Conservation (phyloP, 2,329 filamentous ascomycete genomes). For the Aureobasidium melanogenum region DNA sequence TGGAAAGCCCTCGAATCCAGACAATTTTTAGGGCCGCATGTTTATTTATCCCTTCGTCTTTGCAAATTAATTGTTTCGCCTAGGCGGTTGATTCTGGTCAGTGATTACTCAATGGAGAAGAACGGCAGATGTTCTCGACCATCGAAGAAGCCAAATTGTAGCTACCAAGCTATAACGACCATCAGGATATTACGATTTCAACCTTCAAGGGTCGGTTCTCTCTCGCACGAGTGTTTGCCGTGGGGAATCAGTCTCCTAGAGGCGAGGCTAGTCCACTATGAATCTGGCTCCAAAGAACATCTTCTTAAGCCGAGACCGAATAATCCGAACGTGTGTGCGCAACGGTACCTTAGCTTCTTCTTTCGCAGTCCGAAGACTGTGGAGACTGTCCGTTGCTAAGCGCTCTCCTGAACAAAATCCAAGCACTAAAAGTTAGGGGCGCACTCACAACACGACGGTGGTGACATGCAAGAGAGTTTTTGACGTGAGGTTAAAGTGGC, state of each 20-base stretch:
- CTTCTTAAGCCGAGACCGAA: background rate
- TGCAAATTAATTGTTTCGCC: background rate
- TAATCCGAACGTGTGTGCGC: background rate
- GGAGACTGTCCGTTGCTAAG: background rate
- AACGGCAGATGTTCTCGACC: background rate
- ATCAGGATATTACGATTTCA: background rate
- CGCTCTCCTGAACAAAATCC: background rate
- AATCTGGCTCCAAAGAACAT: background rate
- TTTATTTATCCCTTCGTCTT: background rate
- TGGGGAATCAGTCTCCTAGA: background rate
- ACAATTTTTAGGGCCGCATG: too few relatives aligned
- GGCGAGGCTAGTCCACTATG: background rate
- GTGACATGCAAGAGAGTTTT: background rate
- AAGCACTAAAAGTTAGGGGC: background rate
- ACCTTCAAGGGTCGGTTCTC: background rate
- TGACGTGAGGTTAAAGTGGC: background rate
- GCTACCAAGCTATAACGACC: background rate
- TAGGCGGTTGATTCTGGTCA: background rate
- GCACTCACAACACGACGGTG: background rate
- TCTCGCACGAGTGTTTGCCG: background rate
- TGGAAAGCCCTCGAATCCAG: background rate
- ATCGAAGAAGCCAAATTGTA: background rate
- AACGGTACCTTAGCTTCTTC: background rate
- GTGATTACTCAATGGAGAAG: background rate
- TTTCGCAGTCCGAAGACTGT: background rate